phyloP scores from a whole-genome alignment of 345 rosid species.

The Turnera subulata region DNA sequence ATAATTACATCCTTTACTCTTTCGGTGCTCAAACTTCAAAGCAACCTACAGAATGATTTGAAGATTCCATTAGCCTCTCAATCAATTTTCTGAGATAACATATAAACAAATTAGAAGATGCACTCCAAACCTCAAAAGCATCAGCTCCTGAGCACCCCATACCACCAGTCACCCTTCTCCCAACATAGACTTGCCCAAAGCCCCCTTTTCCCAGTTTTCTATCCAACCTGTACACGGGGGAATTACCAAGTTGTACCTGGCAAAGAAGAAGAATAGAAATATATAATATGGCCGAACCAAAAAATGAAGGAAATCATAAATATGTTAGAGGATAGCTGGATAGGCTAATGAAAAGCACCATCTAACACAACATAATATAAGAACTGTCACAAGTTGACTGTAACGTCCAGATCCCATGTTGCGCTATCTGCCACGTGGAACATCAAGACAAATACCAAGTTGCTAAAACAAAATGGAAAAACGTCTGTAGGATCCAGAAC shows the following conservation, averaged over 20 bases:
- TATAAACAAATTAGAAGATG: not conserved
- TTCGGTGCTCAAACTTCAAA: slow-evolving; percentile 84
- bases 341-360: too few relatives aligned
- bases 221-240: slow-evolving; percentile 21
- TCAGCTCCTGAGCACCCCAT: slow-evolving; percentile 16
- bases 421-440: too few relatives aligned
- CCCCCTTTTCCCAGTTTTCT: slow-evolving; percentile 27
- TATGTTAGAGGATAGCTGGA: not conserved
- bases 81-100: not conserved
- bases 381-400: too few relatives aligned
- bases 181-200: slow-evolving; percentile 29
- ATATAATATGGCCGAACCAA: not conserved
- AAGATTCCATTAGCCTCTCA: not conserved
- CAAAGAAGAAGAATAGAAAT: not conserved
- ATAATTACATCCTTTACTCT: slow-evolving; percentile 88
- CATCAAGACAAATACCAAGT: too few relatives aligned
- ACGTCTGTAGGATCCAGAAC: too few relatives aligned
- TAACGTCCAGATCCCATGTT: too few relatives aligned
- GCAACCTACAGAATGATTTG: slow-evolving; percentile 51
- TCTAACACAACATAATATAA: too few relatives aligned
- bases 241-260: slow-evolving; percentile 20
- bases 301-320: not conserved
- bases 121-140: slow-evolving; percentile 23
- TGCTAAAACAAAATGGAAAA: too few relatives aligned
- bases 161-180: slow-evolving; percentile 19